Evolutionary conservation across 108 stramenopile genomes (phyloP).

Genomic region (Nitzschia sp.): DNA sequence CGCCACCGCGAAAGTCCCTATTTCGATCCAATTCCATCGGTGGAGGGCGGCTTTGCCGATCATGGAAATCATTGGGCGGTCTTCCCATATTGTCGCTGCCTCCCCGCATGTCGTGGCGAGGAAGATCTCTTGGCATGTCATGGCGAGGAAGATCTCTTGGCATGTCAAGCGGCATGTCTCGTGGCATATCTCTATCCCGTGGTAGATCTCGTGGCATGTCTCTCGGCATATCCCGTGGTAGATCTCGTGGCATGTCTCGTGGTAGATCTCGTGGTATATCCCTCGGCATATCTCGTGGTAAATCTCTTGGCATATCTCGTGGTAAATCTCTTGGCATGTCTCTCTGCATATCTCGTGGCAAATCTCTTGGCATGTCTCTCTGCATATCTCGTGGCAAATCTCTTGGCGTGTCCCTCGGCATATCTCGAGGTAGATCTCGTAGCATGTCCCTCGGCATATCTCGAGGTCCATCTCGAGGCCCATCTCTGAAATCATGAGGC

Average conservation of each 20-base stretch:
- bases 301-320: neutral
- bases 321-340: neutral
- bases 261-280: neutral
- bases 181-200: neutral
- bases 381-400: neutral
- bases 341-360: neutral
- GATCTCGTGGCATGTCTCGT: neutral
- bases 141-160: neutral
- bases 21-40: neutral
- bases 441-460: neutral
- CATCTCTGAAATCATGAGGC: constrained; percentile 1
- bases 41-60: neutral
- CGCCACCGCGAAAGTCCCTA: neutral
- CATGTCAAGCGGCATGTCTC: neutral
- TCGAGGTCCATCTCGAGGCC: constrained; percentile 1
- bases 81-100: neutral
- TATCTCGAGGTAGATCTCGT: neutral
- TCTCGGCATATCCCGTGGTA: neutral
- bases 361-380: neutral
- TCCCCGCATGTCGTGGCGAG: constrained; percentile 1
- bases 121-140: neutral
- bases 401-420: neutral
- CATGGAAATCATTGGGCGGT: neutral
- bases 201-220: neutral
- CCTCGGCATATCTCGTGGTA: neutral